A percentile compares a stretch with the other conserved stretches of the same genome.
Evolutionary conservation across 208 protist species (phyloP).

Genomic region (Trypanosoma cruzi): DNA sequence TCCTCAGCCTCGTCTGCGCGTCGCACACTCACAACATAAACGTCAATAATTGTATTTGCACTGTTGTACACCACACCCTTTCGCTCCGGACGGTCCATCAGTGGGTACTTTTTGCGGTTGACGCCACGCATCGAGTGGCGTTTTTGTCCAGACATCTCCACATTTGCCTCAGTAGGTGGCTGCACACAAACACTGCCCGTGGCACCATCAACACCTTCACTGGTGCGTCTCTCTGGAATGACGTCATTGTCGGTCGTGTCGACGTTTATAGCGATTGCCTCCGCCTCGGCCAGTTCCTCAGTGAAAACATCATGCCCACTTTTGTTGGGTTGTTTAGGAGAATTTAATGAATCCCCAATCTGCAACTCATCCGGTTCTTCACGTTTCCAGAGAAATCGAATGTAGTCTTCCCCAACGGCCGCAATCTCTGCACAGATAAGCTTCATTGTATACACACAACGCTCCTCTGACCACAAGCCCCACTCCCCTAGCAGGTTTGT

Average conservation of each 20-base stretch:
- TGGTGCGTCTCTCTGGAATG: constrained; percentile 12
- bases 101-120: constrained; percentile 28
- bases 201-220: neutral
- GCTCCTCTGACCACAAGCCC: constrained; percentile 86
- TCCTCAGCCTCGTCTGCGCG: constrained; percentile 52
- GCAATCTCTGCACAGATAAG: constrained; percentile 53
- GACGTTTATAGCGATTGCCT: neutral
- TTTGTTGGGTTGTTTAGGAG: neutral
- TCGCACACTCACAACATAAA: constrained; percentile 46
- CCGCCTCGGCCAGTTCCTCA: neutral
- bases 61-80: constrained; percentile 53
- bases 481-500: constrained; percentile 72
- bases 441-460: constrained; percentile 87
- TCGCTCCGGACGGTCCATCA: constrained; percentile 57
- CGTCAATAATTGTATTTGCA: constrained; percentile 40
- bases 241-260: neutral
- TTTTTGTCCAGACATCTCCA: neutral
- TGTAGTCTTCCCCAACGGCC: constrained; percentile 87
- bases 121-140: neutral
- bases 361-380: constrained; percentile 67
- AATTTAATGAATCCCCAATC: constrained; percentile 6
- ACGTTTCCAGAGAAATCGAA: constrained; percentile 75
- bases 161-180: neutral
- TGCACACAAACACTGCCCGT: neutral
- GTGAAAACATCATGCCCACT: neutral